Percentiles rank a stretch among this genome's conserved stretches.
Evolutionary conservation across 768 basidiomycete species (phyloP).

Genomic region (Amanita brunnescens): DNA sequence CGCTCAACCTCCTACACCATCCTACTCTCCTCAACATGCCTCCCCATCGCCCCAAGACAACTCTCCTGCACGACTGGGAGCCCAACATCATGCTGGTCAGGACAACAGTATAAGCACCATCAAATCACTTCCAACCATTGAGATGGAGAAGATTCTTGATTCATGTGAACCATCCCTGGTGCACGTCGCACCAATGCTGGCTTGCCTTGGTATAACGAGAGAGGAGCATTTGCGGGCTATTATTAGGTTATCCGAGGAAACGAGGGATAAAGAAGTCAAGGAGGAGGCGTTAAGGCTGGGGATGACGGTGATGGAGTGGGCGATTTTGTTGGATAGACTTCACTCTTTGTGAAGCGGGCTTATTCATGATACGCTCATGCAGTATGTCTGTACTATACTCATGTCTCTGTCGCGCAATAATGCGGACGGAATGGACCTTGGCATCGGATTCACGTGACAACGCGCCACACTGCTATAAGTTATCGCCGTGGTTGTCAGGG

Average conservation of each 20-base stretch:
- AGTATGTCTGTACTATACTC: not conserved
- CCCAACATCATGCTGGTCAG: not conserved
- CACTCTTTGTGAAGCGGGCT: constrained; percentile 21
- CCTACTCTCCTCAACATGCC: constrained; percentile 21
- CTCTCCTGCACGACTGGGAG: not conserved
- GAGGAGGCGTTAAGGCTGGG: constrained; percentile 62
- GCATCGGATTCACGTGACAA: too few species aligned
- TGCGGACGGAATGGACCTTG: too few species aligned
- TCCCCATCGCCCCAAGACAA: not conserved
- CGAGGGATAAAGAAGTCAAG: constrained; percentile 59
- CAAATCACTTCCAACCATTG: constrained; percentile 24
- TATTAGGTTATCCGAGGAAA: constrained; percentile 51
- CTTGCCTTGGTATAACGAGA: constrained; percentile 47
- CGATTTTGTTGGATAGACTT: constrained; percentile 61
- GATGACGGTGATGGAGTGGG: constrained; percentile 71
- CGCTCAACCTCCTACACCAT: constrained; percentile 14
- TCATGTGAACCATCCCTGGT: constrained; percentile 58
- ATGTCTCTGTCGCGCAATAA: too few species aligned
- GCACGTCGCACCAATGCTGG: constrained; percentile 52
- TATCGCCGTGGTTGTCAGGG: too few species aligned
- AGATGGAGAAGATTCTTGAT: constrained; percentile 46
- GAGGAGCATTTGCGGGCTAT: constrained; percentile 59
- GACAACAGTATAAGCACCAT: constrained; percentile 34
- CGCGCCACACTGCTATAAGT: too few species aligned
- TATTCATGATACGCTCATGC: not conserved